These are phyloP conservation scores for Phanerochaete sordida DNA, from an alignment of 768 basidiomycete species.

Conservation along the genomic window DNA sequence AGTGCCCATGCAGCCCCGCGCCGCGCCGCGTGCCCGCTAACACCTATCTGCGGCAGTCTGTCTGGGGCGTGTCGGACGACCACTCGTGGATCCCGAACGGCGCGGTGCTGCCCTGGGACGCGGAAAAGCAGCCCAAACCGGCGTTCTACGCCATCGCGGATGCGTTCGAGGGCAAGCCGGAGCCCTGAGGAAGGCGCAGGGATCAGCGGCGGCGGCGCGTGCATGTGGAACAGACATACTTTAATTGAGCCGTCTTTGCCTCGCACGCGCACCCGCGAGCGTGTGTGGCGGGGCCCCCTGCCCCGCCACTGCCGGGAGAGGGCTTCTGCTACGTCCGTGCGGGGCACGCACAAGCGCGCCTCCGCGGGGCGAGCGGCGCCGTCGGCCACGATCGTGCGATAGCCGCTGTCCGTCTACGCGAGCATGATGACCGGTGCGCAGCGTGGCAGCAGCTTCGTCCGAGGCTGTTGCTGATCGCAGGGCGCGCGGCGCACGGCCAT, in stretches of 20 bases:
- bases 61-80: slow-evolving; percentile 42
- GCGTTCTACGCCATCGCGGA: slow-evolving; percentile 12
- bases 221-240: not conserved
- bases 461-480: not conserved
- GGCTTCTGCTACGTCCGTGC: not conserved
- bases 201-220: not conserved
- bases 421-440: not conserved
- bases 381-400: too few species aligned
- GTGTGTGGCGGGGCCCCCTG: too few species aligned
- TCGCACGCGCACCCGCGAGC: too few species aligned
- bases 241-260: not conserved
- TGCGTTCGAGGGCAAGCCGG: slow-evolving; percentile 12
- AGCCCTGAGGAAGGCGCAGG: not conserved
- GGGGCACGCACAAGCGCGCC: not conserved
- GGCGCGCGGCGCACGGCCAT: not conserved
- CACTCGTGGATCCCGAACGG: slow-evolving; percentile 36
- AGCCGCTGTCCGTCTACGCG: not conserved
- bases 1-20: not conserved
- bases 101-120: slow-evolving; percentile 27
- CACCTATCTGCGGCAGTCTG: slow-evolving; percentile 14
- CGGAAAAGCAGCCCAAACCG: slow-evolving; percentile 17
- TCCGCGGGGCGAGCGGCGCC: not conserved
- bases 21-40: not conserved
- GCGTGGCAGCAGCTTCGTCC: not conserved
- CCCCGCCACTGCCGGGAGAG: too few species aligned